Base-by-base conservation (phyloP, 148 eudicot species). In the Fagopyrum tataricum region DNA sequence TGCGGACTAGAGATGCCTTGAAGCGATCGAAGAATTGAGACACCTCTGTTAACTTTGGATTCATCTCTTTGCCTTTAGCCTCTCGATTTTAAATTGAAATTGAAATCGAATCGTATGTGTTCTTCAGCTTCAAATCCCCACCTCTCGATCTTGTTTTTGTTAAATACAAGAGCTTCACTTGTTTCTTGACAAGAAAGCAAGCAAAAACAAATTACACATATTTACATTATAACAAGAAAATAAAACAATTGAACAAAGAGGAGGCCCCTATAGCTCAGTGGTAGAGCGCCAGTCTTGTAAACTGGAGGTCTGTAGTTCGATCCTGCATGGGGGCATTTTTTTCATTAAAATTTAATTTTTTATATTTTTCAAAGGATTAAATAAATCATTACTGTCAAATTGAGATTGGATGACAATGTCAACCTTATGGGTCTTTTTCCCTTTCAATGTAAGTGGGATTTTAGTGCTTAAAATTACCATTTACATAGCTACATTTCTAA, bases 1-100 rank as follows among this genome's bases (percentile, higher is more conserved):
- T 88, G 20, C 93, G 90, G 1, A 77, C 56, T 17, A 85, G 78
- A 18, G 91, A 86, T n/a, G 97, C 97, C 80, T 90, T 90, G 84
- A 95, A 92, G 13, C 93, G 87, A 42, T 87, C 92, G 79, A 90
- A 95, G 1, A 79, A 44, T 77, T 90, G 94, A 0, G 84, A 66
- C 5, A 90, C 79, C 78, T 87, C 98, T 44, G 84, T 88, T 3
- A 80, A 31, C 74, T 87, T 85, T 3, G 98, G 87, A 90, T 95
- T 96, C 98, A 95, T 91, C 44, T 67, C 61, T 67, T 6, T 31
- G 17, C 31, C 13, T 15, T 7, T 26, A 12, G 41, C 39, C 31
- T 58, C 31, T 64, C 44, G 43, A 61, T 64, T 13, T 39, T 43
- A 64, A 64, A 31, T 31, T 39, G 69, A 64, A 64, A 31, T 31